phyloP scores from a whole-genome alignment of 2,329 filamentous ascomycete species.

The Beauveria bassiana region DNA sequence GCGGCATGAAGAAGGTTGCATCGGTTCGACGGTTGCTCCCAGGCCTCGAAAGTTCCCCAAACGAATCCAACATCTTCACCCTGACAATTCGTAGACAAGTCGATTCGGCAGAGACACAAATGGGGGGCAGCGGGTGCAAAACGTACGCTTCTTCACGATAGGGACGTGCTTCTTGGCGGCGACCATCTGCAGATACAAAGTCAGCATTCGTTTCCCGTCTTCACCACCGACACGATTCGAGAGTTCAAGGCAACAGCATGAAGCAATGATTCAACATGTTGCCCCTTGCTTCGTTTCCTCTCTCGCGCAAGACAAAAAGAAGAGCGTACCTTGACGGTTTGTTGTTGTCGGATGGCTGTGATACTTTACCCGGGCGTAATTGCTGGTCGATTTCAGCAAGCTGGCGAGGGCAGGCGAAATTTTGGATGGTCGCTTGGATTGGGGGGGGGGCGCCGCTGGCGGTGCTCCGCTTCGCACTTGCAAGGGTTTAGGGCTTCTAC shows the following conservation, averaged over 20 bases:
- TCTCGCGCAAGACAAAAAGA: not conserved
- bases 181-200: slow-evolving; percentile 65
- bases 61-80: not conserved
- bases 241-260: not conserved
- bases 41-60: not conserved
- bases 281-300: not conserved
- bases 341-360: slow-evolving; percentile 12
- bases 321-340: slow-evolving; percentile 11
- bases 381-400: slow-evolving; percentile 3
- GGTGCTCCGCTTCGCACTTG: not conserved
- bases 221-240: not conserved
- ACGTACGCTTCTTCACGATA: slow-evolving; percentile 99
- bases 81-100: not conserved
- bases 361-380: slow-evolving; percentile 9
- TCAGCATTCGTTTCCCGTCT: slow-evolving; percentile 18
- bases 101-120: not conserved
- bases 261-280: not conserved
- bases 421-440: slow-evolving; percentile 3
- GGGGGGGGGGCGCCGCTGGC: not conserved
- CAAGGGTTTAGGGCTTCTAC: slow-evolving; percentile 7
- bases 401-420: slow-evolving; percentile 3
- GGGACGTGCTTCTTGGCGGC: slow-evolving; percentile 98
- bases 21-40: not conserved
- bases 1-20: not conserved
- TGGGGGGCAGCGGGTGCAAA: slow-evolving; percentile 7